Evolutionary conservation across 2,329 filamentous ascomycete genomes (phyloP).

Genomic region (Colletotrichum salicis): DNA sequence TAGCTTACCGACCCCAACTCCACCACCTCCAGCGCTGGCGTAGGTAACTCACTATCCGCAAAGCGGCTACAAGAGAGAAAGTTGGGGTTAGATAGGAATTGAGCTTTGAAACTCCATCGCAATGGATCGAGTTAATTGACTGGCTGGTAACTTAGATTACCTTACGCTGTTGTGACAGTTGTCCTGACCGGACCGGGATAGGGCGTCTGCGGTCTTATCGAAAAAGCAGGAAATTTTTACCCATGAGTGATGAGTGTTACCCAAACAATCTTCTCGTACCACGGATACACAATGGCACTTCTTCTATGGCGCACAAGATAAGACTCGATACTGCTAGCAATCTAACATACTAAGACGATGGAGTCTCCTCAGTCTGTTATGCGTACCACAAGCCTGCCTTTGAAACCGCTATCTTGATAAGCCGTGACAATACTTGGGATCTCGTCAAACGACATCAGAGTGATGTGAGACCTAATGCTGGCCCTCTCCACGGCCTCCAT

Average conservation of each 20-base stretch:
- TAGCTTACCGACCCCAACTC: constrained; percentile 3
- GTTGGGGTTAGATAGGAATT: not conserved
- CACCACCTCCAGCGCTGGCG: not conserved
- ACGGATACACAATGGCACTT: too few relatives aligned
- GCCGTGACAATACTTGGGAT: constrained; percentile 41
- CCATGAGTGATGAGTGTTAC: too few relatives aligned
- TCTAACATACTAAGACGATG: not conserved
- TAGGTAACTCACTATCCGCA: not conserved
- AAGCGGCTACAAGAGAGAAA: not conserved
- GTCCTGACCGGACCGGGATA: too few relatives aligned
- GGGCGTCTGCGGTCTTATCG: too few relatives aligned
- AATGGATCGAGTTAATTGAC: not conserved
- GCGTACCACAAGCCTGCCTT: constrained; percentile 44
- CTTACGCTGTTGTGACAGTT: not conserved
- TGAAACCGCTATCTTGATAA: constrained; percentile 43
- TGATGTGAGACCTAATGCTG: constrained; percentile 43
- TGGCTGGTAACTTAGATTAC: not conserved
- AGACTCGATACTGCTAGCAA: not conserved
- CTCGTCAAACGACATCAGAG: constrained; percentile 40
- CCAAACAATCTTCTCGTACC: too few relatives aligned
- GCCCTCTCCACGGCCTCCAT: constrained; percentile 42
- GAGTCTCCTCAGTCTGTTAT: constrained; percentile 26
- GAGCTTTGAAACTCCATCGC: not conserved
- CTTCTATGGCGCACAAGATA: not conserved
- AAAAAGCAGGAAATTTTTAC: too few relatives aligned